Conservation (phyloP, 768 basidiomycete genomes). For the Lactifluus hygrophoroides region DNA sequence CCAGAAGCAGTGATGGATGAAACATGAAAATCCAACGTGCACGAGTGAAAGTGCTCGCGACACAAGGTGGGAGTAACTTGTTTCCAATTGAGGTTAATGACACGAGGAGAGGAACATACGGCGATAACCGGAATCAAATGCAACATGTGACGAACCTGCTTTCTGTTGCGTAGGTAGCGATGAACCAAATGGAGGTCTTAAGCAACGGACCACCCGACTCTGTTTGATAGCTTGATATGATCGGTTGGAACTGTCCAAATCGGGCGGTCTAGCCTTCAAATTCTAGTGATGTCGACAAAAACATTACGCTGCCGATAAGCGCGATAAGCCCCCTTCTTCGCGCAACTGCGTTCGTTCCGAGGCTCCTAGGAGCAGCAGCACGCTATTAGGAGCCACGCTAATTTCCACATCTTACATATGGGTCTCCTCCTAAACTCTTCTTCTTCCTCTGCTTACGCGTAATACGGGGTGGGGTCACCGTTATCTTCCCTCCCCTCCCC, state of each 20-base stretch:
- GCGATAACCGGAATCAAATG: background rate
- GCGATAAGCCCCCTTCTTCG: background rate
- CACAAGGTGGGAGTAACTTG: background rate
- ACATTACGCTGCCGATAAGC: background rate
- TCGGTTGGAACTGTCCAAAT: background rate
- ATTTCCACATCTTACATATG: background rate
- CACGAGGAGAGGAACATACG: conserved; percentile 10
- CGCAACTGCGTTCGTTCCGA: background rate
- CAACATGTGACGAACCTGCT: background rate
- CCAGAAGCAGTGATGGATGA: background rate
- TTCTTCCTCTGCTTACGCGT: background rate
- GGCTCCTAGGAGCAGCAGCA: background rate
- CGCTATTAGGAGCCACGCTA: no score
- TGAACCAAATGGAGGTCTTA: background rate
- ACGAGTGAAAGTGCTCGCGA: no score
- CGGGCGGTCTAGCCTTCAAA: background rate
- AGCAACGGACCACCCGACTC: background rate
- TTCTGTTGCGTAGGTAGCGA: background rate
- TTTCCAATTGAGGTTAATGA: background rate
- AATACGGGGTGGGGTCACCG: background rate
- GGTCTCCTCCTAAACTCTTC: no score
- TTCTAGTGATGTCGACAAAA: background rate
- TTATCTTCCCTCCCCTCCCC: background rate
- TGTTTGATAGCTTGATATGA: background rate
- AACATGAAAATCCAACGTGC: background rate